Base-by-base conservation (phyloP, 768 basidiomycete genomes). In the Cytidiella melzeri region DNA sequence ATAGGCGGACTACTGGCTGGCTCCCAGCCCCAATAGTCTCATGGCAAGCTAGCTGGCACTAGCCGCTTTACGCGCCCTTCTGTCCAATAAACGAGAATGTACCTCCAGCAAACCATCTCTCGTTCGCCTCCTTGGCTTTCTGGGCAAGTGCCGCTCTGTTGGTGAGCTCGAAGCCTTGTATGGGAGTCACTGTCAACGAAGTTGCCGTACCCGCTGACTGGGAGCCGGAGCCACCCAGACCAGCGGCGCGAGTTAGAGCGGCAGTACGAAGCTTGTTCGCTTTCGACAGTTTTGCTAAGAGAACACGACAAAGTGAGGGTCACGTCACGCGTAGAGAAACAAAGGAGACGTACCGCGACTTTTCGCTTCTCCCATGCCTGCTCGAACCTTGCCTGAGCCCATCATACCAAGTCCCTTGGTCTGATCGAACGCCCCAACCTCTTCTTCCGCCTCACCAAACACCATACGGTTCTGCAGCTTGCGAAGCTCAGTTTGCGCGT, bases 341-440 rank as follows among this genome's bases (percentile, higher is more conserved):
- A 11, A 20, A 42, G 25, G 21, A 30, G 40, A 67, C 80, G 54
- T 56, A 94, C 94, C 93, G 73, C 85, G 83, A 70, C 85, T 94
- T 71, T 92, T 92, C 38, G 86, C 79, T 64, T 98, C 94, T 45
- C 87, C 92, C 44, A 82, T 65, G 24, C 85, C 84, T 11, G 92
- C 92, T 47, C 96, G 76, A 45, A 99, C 87, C 65, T 92, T 90
- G 20, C 96, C 96, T 5, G 86, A 84, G 34, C 93, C 92, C 53
- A 98, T 90, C 94, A 99, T 98, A 53, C 96, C 96, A 63, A 98
- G 67, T 4, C 96, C 96, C 72, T 92, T 90, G n/a, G 93, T 94
- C 71, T 97, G 84, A 69, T 96, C 96, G 58, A 92, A 94, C 26
- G 93, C 90, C 15, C 93, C 95, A 39, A 94, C 88, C 65, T 99